Base-by-base conservation (phyloP, 805 yeast genomes). In the Saccharomyces cerevisiae region DNA sequence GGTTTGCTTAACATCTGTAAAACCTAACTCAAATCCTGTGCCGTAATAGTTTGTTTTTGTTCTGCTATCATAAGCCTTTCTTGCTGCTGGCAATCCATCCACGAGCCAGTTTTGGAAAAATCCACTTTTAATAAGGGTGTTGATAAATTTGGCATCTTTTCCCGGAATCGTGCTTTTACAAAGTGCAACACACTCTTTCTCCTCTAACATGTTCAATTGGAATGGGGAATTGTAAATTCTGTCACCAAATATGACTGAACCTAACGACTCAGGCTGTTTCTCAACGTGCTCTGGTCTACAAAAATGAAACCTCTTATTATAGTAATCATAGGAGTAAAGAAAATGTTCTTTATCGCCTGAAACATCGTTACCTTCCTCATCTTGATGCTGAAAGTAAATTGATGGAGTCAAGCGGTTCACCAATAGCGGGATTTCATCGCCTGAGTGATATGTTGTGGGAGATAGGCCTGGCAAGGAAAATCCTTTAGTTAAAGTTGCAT, bases 381-480 rank as follows among this genome's bases (percentile, higher is more conserved):
- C 78, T 73, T 60, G 64, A 65, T 53, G 78, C 63, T 74, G 76
- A 55, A 64, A 68, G 58, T 68, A 70, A 58, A 79, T 73, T 4
- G 89, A 81, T 14, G 97, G 96, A 0, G 97, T 89, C 62, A 94
- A 80, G 64, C 90, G 95, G 67, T 94, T 94, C 31, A 94, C 99
- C 51, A 86, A 74, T 52, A 94, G 73, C 14, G 92, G 89, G 50
- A 94, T 83, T 3, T 65, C 61, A 52, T 91, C 95, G 50, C 84
- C 89, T 56, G 79, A 76, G 49, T 78, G 75, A 67, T 92, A 94
- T 51, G 92, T 85, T 1, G 95, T 87, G 17, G 99, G 98, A 0
- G 98, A 96, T 27, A 90, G 92, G 6, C 98, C 98, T 0, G 98
- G 98, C 53, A 94, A 76, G 68, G 94, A 92, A 72, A 94, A 92